These are phyloP conservation scores for Leptodontidium sp. DNA, from an alignment of 2,329 filamentous ascomycete genomes.

Conservation along the genomic window DNA sequence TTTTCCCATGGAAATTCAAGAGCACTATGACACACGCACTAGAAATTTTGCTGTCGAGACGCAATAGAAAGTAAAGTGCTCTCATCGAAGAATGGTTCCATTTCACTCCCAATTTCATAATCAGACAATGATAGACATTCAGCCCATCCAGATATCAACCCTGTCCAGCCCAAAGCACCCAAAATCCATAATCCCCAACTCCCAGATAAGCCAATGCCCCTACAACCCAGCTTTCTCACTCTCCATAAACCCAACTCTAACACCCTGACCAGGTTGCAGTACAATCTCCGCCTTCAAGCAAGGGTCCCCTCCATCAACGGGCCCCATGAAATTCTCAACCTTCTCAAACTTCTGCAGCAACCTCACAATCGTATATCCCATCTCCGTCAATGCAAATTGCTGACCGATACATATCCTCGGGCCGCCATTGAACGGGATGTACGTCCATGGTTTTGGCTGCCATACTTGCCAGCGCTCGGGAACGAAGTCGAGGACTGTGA, in stretches of 20 bases:
- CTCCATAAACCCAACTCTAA: conserved; percentile 64
- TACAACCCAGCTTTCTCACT: conserved; percentile 25
- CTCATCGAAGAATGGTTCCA: too few species aligned
- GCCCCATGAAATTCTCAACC: conserved; percentile 64
- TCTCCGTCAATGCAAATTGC: conserved; percentile 83
- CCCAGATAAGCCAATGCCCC: background rate
- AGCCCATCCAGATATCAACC: too few species aligned
- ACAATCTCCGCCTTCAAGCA: conserved; percentile 67
- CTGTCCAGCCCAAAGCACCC: too few species aligned
- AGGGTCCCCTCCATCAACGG: conserved; percentile 62
- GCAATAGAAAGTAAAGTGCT: too few species aligned
- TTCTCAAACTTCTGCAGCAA: conserved; percentile 76
- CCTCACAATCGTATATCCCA: conserved; percentile 74
- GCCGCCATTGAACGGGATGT: conserved; percentile 79
- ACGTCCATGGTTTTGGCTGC: conserved; percentile 73
- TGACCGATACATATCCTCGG: conserved; percentile 80
- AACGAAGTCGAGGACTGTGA: conserved; percentile 60
- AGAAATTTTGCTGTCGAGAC: too few species aligned
- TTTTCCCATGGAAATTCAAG: too few species aligned
- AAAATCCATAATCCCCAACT: too few species aligned
- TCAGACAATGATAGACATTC: too few species aligned
- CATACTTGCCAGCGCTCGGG: conserved; percentile 73
- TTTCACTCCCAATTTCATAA: too few species aligned
- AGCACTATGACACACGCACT: too few species aligned
- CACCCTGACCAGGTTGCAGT: conserved; percentile 65